Evolutionary conservation across 305 asterid species (phyloP).

Genomic region (Nicotiana rustica): DNA sequence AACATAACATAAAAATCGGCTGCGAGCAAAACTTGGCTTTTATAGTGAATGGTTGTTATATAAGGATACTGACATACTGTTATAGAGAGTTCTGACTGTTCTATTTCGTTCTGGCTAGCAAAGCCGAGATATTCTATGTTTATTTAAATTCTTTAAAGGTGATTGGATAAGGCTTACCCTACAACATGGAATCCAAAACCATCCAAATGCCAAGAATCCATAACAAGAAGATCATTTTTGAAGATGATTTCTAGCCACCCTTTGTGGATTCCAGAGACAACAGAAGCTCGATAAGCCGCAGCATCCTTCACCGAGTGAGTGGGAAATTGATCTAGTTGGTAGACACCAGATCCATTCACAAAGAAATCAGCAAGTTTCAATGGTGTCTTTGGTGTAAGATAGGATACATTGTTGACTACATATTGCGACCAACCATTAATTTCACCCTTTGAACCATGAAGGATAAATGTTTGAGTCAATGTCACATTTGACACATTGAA

Average conservation of each 20-base stretch:
- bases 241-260: conserved; percentile 67
- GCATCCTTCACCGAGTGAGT: conserved; percentile 32
- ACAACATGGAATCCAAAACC: conserved; percentile 65
- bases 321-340: conserved; percentile 53
- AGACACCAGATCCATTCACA: conserved; percentile 58
- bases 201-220: conserved; percentile 80
- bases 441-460: conserved; percentile 48
- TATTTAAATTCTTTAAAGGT: too few relatives aligned
- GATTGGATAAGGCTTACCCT: conserved; percentile 52
- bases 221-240: conserved; percentile 44
- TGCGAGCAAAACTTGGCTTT: too few relatives aligned
- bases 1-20: too few relatives aligned
- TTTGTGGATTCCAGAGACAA: conserved; percentile 59
- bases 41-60: too few relatives aligned
- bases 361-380: conserved; percentile 61
- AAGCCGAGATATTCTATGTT: neutral
- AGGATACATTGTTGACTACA: conserved; percentile 64
- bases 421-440: conserved; percentile 43
- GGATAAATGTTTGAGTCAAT: conserved; percentile 51
- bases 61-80: too few relatives aligned
- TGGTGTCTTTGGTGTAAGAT: conserved; percentile 55
- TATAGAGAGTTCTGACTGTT: neutral
- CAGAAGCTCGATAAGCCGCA: conserved; percentile 51
- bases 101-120: neutral
- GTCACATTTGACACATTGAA: conserved; percentile 64